Base-by-base conservation (phyloP, 768 basidiomycete species). In the Kwoniella mangroviensis region DNA sequence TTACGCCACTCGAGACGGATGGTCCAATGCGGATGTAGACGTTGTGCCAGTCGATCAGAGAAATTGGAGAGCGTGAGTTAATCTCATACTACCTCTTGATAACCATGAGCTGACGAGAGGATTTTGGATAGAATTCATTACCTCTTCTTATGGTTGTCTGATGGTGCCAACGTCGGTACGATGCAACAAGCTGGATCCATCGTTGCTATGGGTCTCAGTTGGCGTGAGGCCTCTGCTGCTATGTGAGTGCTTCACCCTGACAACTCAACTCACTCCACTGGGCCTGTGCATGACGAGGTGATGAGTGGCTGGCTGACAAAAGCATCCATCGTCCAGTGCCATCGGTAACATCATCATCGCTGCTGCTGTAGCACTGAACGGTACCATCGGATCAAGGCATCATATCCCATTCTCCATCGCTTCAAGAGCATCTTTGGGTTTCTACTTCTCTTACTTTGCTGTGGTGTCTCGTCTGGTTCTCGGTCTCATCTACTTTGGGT, bases 381-480 rank as follows among this genome's bases (percentile, higher is more conserved):
- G 92, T 59, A 89, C 90, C 4, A 86, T 88, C 28, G 91, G 92
- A 26, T 90, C 92, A 26, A 87, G 90, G 21, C 86, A 92, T 51
- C 91, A 92, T 73, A 84, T 93, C 26, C 88, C 90, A 0, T 93
- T 93, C 79, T 87, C 88, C 0, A 87, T 94, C 60, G 85, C 93
- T n/a, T 92, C 90, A 74, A 86, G 93, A 17, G 92, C 92, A 1
- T 92, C 91, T 0, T 92, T 94, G 74, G 93, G 93, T 1, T 94
- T 93, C 84, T 94, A 91, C 89, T 87, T 94, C 75, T 91, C 91
- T 78, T 94, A 92, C 83, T 93, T 93, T 81, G 89, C 88, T 68
- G 90, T 94, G 56, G 80, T 93, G 68, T 92, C 90, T 73, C 88
- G 92, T 22, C 87, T 89, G 54, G 84, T 92, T 21, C 87, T 94